Percentiles rank a stretch among this genome's conserved stretches.
phyloP scores from a whole-genome alignment of 768 basidiomycete species.

The Bullera alba region DNA sequence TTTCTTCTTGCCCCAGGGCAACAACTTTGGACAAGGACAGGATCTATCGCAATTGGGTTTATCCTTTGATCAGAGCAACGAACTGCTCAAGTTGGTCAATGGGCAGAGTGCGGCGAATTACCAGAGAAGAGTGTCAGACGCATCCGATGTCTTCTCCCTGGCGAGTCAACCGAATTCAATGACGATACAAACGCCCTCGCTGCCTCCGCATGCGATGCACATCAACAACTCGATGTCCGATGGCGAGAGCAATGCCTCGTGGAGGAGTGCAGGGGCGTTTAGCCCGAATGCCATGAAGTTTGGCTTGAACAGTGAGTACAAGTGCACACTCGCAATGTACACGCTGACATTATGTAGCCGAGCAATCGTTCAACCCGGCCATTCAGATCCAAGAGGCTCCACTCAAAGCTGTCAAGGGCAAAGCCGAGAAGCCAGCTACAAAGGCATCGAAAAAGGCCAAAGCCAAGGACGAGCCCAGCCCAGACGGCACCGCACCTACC shows the following conservation, averaged over 20 bases:
- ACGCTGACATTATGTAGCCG: too few relatives aligned
- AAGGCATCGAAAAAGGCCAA: not conserved
- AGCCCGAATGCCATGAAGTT: too few relatives aligned
- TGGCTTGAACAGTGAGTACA: too few relatives aligned
- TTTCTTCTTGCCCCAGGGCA: slow-evolving; percentile 4
- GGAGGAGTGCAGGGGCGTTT: too few relatives aligned
- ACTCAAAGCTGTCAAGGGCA: too few relatives aligned
- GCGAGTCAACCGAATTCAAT: not conserved
- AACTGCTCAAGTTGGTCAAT: slow-evolving; percentile 16
- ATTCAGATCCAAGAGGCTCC: too few relatives aligned
- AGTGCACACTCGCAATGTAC: too few relatives aligned
- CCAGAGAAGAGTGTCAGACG: not conserved
- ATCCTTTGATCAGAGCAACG: slow-evolving; percentile 12
- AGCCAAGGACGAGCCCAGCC: not conserved
- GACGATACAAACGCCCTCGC: slow-evolving; percentile 1
- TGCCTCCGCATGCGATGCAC: not conserved
- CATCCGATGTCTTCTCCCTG: too few relatives aligned
- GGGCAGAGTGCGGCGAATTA: not conserved
- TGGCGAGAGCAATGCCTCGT: too few relatives aligned
- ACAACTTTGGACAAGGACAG: not conserved
- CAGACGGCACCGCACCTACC: not conserved
- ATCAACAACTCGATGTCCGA: not conserved
- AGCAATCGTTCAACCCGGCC: too few relatives aligned
- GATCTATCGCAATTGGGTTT: not conserved
- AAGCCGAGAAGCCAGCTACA: too few relatives aligned